Conservation (phyloP, 345 rosid species). For the Eucalyptus sideroxylon region DNA sequence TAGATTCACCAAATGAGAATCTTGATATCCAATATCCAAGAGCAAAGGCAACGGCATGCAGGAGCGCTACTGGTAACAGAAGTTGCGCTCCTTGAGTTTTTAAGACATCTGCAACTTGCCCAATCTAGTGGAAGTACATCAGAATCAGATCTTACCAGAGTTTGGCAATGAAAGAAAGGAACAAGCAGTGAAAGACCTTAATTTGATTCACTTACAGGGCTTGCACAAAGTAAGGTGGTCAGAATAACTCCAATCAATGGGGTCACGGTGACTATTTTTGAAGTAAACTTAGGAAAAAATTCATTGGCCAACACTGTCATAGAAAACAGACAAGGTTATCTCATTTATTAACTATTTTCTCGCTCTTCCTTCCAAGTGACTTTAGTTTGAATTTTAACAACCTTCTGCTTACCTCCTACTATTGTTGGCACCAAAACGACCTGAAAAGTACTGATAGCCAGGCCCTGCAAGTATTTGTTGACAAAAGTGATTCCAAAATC, state of each 20-base stretch:
- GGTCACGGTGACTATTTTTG: constrained; percentile 67
- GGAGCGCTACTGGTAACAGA: constrained; percentile 72
- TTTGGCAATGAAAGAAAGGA: background rate
- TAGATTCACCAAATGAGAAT: constrained; percentile 86
- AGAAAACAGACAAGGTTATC: background rate
- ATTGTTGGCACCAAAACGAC: constrained; percentile 87
- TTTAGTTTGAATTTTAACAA: background rate
- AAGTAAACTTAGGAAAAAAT: constrained; percentile 84
- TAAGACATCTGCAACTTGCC: constrained; percentile 85
- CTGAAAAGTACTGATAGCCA: constrained; percentile 94
- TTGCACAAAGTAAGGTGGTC: constrained; percentile 91
- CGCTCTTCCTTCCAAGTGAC: background rate
- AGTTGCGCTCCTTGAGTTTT: constrained; percentile 88
- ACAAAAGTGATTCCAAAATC: background rate
- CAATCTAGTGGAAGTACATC: constrained; percentile 39
- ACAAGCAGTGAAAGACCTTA: background rate
- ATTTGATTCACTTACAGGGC: constrained; percentile 58
- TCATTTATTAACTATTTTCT: background rate
- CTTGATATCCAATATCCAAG: constrained; percentile 81
- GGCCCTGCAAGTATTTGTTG: constrained; percentile 42
- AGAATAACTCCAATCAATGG: constrained; percentile 91
- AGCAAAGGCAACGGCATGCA: constrained; percentile 79
- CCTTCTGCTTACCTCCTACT: constrained; percentile 48
- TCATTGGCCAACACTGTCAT: constrained; percentile 77
- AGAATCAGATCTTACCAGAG: background rate